Base-by-base conservation (phyloP, 1,139 yeast species). In the Kodamaea sp. region DNA sequence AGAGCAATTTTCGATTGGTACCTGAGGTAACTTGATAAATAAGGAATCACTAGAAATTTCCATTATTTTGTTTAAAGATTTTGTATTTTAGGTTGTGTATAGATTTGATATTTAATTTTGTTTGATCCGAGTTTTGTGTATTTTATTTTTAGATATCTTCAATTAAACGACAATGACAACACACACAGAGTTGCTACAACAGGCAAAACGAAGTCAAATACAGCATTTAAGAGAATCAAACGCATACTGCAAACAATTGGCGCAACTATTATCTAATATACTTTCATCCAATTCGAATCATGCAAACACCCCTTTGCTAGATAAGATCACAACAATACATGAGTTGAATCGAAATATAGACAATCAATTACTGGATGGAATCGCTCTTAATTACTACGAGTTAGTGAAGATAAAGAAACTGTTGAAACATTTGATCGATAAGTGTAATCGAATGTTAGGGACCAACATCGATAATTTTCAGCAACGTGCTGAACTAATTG, bases 321-420 rank as follows among this genome's bases (percentile, higher is more conserved):
- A 70, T 42, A 70, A 70, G 47, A 67, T 70, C 40, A 58, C 70
- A n/a, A 70, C 75, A 7, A 67, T 71, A 8, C 75, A 69, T 41
- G 65, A 68, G 35, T 51, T 71, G 15, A 66, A 71, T 48, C 40
- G 51, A 5, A 67, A 67, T 31, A 68, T 71, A 9, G 67, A 67
- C 40, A 49, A 52, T 10, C 75, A 70, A 43, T 44, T 70, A 37
- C 31, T 26, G 24, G 41, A 37, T 25, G 38, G 43, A 8, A 44
- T 48, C 8, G 50, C 52, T 7, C 15, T 36, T 27, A 45, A 42
- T 29, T 66, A 48, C 40, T 56, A 55, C 24, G 52, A 49, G 31
- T 50, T 70, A 34, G 41, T 58, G 34, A 43, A 41, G 7, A 45
- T 51, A 11, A 62, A 60, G 45, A 36, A 35, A n/a, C 46, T 50